A percentile compares a stretch with the other conserved stretches of the same genome.
Conservation (phyloP, 2,329 filamentous ascomycete genomes). For the Xylaria arbuscula region DNA sequence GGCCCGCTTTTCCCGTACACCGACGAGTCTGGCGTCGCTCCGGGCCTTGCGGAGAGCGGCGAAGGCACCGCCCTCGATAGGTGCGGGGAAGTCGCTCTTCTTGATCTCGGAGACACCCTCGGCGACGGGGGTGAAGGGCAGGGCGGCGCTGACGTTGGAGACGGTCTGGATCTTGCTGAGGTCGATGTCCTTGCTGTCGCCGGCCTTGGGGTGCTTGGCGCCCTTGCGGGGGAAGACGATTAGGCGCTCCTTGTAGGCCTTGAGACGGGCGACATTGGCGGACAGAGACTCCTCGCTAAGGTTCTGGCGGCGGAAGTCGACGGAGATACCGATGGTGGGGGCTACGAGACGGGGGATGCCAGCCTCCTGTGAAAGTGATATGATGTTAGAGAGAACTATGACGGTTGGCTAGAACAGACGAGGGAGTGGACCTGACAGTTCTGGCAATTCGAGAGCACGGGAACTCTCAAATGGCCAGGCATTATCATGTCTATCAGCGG, state of each 20-base stretch:
- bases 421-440: conserved; percentile 6
- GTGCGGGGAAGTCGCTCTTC: conserved; percentile 82
- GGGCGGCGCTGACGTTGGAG: conserved; percentile 64
- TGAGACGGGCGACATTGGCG: conserved; percentile 95
- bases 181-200: conserved; percentile 86
- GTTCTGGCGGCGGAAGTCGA: conserved; percentile 97
- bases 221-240: conserved; percentile 98
- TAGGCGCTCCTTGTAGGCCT: conserved; percentile 95
- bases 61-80: conserved; percentile 86
- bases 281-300: conserved; percentile 94
- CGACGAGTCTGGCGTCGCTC: conserved; percentile 82
- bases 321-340: conserved; percentile 94
- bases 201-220: conserved; percentile 88
- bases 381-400: conserved; percentile 52
- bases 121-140: conserved; percentile 79
- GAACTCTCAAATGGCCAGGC: neutral
- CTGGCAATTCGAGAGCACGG: conserved; percentile 4
- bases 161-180: conserved; percentile 71
- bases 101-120: conserved; percentile 78
- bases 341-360: conserved; percentile 95
- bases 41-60: conserved; percentile 84
- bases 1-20: conserved; percentile 91
- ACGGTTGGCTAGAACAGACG: neutral
- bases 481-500: neutral
- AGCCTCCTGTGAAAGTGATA: conserved; percentile 77